phyloP scores from a whole-genome alignment of 2,329 filamentous ascomycete species.

The Fusarium vanettenii region DNA sequence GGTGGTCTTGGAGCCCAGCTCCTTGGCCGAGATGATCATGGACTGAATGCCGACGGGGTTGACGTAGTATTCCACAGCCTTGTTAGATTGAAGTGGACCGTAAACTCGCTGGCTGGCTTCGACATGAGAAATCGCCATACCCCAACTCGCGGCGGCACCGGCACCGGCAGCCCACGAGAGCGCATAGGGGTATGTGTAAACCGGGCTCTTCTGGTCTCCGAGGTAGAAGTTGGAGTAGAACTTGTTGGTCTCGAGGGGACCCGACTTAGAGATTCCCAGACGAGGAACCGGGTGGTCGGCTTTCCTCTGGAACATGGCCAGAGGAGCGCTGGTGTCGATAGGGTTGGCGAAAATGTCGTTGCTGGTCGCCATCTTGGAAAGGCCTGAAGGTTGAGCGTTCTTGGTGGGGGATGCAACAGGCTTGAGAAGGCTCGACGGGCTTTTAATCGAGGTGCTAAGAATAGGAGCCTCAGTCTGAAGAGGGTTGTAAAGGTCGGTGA shows the following conservation, averaged over 20 bases:
- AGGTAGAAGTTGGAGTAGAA: constrained; percentile 87
- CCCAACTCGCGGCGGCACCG: constrained; percentile 75
- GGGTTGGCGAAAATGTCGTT: constrained; percentile 67
- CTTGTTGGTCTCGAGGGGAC: constrained; percentile 79
- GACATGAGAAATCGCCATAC: constrained; percentile 80
- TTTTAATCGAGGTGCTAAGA: constrained; percentile 47
- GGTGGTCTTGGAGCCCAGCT: constrained; percentile 72
- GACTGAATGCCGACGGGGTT: constrained; percentile 87
- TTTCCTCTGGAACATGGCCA: constrained; percentile 58
- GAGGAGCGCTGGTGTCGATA: constrained; percentile 64
- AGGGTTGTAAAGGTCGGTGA: constrained; percentile 38
- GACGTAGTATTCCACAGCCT: constrained; percentile 77
- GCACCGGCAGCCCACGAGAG: constrained; percentile 74
- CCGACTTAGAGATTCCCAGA: constrained; percentile 58
- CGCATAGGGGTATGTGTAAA: constrained; percentile 82
- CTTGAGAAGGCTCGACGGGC: constrained; percentile 50
- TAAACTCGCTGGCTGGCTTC: constrained; percentile 75
- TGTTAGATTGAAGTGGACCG: constrained; percentile 67
- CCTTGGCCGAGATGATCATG: constrained; percentile 80
- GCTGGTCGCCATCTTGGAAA: constrained; percentile 43
- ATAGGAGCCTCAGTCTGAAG: constrained; percentile 24
- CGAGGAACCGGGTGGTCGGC: constrained; percentile 70
- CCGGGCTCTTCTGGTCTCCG: constrained; percentile 73
- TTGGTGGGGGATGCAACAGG: constrained; percentile 39
- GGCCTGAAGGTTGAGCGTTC: constrained; percentile 24